A percentile compares a stretch with the other conserved stretches of the same genome.
Evolutionary conservation across 108 stramenopile species (phyloP).

Genomic region (Nannochloropsis salina): DNA sequence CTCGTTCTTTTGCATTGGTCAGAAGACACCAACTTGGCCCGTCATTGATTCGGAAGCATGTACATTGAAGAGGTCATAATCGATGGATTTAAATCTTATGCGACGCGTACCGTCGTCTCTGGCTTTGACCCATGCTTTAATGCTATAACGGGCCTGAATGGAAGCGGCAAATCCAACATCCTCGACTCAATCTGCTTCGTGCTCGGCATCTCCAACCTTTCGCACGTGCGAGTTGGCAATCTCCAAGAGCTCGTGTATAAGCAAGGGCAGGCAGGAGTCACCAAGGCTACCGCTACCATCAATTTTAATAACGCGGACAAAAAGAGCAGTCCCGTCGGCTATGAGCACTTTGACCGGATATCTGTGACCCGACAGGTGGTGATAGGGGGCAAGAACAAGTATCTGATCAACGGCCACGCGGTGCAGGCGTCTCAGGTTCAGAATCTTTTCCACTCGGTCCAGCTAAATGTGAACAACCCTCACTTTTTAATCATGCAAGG

Average conservation of each 20-base stretch:
- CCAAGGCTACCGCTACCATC: slow-evolving; percentile 91
- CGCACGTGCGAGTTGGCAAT: slow-evolving; percentile 91
- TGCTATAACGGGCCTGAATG: slow-evolving; percentile 98
- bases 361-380: slow-evolving; percentile 93
- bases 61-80: slow-evolving; percentile 90
- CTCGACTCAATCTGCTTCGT: slow-evolving; percentile 98
- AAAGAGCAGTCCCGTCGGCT: slow-evolving; percentile 73
- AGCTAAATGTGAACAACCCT: slow-evolving; percentile 99
- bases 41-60: slow-evolving; percentile 56
- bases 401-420: slow-evolving; percentile 91
- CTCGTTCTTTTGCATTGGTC: too few relatives aligned
- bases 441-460: slow-evolving; percentile 98
- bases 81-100: slow-evolving; percentile 99
- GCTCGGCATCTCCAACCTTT: slow-evolving; percentile 93
- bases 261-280: slow-evolving; percentile 97
- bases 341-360: slow-evolving; percentile 80
- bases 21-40: too few relatives aligned
- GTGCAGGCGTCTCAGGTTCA: slow-evolving; percentile 86
- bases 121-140: slow-evolving; percentile 99
- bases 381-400: slow-evolving; percentile 94
- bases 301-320: slow-evolving; percentile 92
- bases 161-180: slow-evolving; percentile 97
- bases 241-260: slow-evolving; percentile 98
- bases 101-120: slow-evolving; percentile 86
- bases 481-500: slow-evolving; percentile 99